These are phyloP conservation scores for Trichoderma aggressivum DNA, from an alignment of 2,329 filamentous ascomycete genomes.

Conservation along the genomic window DNA sequence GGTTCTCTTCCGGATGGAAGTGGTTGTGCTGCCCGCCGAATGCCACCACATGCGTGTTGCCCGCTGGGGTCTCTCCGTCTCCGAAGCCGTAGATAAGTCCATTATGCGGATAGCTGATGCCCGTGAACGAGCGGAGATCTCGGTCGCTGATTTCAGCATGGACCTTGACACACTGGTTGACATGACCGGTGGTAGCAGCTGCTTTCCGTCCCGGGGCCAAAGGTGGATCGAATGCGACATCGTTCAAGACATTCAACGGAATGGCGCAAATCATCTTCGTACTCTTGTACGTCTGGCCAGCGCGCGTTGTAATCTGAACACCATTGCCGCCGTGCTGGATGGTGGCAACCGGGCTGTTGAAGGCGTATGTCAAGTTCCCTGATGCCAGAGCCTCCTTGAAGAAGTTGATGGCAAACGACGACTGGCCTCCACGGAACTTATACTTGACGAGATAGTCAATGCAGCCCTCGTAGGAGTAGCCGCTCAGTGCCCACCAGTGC, in stretches of 20 bases:
- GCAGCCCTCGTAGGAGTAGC: conserved; percentile 9
- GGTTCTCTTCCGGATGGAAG: conserved; percentile 5
- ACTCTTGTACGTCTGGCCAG: not conserved
- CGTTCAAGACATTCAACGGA: conserved; percentile 8
- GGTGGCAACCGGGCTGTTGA: conserved; percentile 4
- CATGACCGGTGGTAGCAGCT: conserved; percentile 4
- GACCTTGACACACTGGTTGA: conserved; percentile 13
- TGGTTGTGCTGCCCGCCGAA: conserved; percentile 12
- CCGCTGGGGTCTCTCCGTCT: not conserved
- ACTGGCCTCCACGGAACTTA: conserved; percentile 7
- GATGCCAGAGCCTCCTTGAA: conserved; percentile 6
- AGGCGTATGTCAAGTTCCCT: conserved; percentile 3
- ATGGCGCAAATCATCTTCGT: conserved; percentile 15
- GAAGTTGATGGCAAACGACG: conserved; percentile 8
- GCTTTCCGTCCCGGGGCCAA: not conserved
- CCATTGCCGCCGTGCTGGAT: conserved; percentile 1
- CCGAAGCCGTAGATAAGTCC: conserved; percentile 9
- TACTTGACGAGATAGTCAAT: conserved; percentile 12
- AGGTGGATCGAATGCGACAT: conserved; percentile 4
- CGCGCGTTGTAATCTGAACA: conserved; percentile 3
- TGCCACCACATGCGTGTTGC: conserved; percentile 10
- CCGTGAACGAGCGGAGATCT: conserved; percentile 10
- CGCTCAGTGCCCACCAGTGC: conserved; percentile 14
- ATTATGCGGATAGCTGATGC: conserved; percentile 14
- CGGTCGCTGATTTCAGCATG: conserved; percentile 11